Percentiles rank a stretch among this genome's conserved stretches.
Evolutionary conservation across 345 rosid species (phyloP).

Genomic region (Euclidium syriacum): DNA sequence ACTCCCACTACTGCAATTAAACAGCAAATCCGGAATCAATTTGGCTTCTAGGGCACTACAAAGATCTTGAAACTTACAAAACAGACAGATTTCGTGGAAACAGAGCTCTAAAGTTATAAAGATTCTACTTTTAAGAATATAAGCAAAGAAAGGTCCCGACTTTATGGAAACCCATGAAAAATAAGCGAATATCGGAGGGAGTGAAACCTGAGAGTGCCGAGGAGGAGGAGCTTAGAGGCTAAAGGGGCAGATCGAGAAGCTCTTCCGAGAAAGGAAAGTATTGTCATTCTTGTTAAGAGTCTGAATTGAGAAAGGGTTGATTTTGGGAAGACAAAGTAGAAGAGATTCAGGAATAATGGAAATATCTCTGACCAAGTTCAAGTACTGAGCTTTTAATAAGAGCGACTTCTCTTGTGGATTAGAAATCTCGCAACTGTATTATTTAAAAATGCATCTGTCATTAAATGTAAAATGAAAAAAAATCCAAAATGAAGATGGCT

Average conservation of each 20-base stretch:
- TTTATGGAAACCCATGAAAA: not conserved
- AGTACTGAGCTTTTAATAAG: not conserved
- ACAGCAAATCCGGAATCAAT: not conserved
- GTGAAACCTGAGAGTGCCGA: conserved; percentile 67
- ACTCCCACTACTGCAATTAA: conserved; percentile 60
- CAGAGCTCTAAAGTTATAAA: too few relatives aligned
- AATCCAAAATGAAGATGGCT: too few relatives aligned
- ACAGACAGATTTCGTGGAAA: not conserved
- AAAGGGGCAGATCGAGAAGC: conserved; percentile 50
- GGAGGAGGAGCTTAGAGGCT: conserved; percentile 50
- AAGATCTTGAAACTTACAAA: not conserved
- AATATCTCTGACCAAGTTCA: conserved; percentile 14
- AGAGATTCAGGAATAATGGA: not conserved
- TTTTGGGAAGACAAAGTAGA: not conserved
- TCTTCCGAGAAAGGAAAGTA: conserved; percentile 50
- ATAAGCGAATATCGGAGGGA: not conserved
- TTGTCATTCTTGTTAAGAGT: conserved; percentile 32
- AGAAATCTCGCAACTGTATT: too few relatives aligned
- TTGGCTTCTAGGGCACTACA: not conserved
- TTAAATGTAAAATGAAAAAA: too few relatives aligned
- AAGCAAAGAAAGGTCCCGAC: not conserved
- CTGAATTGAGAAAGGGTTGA: not conserved
- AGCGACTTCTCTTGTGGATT: not conserved
- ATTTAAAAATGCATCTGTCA: too few relatives aligned
- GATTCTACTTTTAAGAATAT: too few relatives aligned